Base-by-base conservation (phyloP, 768 basidiomycete genomes). In the Pleurotus ostreatus region DNA sequence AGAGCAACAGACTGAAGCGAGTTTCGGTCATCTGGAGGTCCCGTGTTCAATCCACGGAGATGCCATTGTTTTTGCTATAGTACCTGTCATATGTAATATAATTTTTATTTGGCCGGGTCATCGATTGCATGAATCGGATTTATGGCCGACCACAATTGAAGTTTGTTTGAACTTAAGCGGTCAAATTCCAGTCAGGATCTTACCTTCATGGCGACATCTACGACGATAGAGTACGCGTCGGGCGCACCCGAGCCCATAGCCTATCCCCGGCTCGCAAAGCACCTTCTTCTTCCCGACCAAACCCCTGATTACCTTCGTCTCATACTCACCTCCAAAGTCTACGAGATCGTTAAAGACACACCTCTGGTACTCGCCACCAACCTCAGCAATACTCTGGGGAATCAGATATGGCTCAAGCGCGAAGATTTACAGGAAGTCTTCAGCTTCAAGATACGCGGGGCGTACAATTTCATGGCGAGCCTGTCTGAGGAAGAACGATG, bases 391-490 rank as follows among this genome's bases (percentile, higher is more conserved):
- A 85, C 88, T 59, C 78, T 98, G 1, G 97, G 97, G 1, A 94
- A 93, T 67, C 83, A 95, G 62, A 89, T 99, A 71, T 95, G 88
- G 85, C 82, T 99, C 57, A 99, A 99, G 73, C 84, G 97, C 22
- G 97, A 99, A 71, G 97, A 99, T 65, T 79, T 97, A 2, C 96
- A 98, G 46, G 88, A 93, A 65, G 97, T 99, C 16, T 99, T 99
- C 70, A 95, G 92, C 69, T 99, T 99, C 85, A 99, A 99, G 68
- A 94, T 98, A 46, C 80, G 97, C 4, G 97, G 97, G 20, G 97
- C 97, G 30, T 99, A 97, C 76, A 99, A 99, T 70, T 92, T 97
- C 65, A 99, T 99, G 96, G 92, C 92, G 18, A 81, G 82, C 70
- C 76, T 99, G 37, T 76, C 77, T 6, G 86, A 89, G 30, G 92